A percentile compares a stretch with the other conserved stretches of the same genome.
Evolutionary conservation across 768 basidiomycete species (phyloP).

Genomic region (Cantharellus cinnabarinus): DNA sequence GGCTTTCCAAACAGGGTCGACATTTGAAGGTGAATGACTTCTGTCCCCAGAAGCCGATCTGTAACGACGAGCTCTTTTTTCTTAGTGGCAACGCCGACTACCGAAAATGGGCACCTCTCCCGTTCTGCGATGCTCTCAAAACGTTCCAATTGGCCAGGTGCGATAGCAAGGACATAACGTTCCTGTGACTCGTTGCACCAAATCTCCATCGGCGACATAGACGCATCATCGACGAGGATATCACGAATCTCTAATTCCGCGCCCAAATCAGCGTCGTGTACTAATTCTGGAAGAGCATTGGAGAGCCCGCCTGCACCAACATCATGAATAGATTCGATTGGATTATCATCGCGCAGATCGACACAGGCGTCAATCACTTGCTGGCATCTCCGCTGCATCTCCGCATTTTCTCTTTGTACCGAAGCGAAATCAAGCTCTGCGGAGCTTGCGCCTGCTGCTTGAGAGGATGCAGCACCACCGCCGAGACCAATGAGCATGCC

Average conservation of each 20-base stretch:
- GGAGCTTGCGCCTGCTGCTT: constrained; percentile 73
- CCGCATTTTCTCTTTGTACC: constrained; percentile 93
- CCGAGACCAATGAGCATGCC: constrained; percentile 93
- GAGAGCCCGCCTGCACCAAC: constrained; percentile 94
- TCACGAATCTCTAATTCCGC: constrained; percentile 87
- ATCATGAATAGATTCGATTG: constrained; percentile 92
- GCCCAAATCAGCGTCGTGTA: constrained; percentile 87
- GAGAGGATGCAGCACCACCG: constrained; percentile 89
- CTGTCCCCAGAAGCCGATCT: constrained; percentile 55
- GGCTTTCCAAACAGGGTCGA: constrained; percentile 91
- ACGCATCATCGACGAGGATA: constrained; percentile 73
- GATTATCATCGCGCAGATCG: constrained; percentile 32
- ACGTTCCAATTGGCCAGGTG: constrained; percentile 26
- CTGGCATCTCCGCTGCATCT: constrained; percentile 94
- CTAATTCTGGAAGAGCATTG: constrained; percentile 90
- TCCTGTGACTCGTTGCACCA: constrained; percentile 99
- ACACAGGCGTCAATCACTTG: constrained; percentile 92
- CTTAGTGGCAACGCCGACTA: constrained; percentile 73
- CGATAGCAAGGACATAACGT: constrained; percentile 85
- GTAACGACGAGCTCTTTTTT: constrained; percentile 75
- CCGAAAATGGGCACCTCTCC: constrained; percentile 82
- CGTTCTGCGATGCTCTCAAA: constrained; percentile 67
- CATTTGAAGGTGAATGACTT: constrained; percentile 83
- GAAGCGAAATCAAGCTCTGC: constrained; percentile 94
- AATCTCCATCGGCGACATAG: constrained; percentile 98